Base-by-base conservation (phyloP, 2,329 filamentous ascomycete species). In the Aspergillus sp. region DNA sequence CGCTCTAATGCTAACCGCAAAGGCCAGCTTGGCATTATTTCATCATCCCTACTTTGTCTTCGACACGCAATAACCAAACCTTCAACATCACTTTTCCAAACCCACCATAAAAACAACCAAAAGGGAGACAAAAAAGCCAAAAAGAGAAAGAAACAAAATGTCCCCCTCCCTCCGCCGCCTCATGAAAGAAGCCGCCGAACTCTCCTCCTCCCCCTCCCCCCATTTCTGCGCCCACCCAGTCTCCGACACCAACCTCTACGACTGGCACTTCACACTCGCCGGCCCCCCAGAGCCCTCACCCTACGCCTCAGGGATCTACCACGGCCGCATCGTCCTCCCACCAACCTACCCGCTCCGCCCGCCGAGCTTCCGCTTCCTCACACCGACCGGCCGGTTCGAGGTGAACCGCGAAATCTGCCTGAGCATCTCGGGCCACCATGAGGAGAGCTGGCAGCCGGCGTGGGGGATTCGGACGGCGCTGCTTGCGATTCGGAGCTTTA, bases 211-310 rank as follows among this genome's bases (percentile, higher is more conserved):
- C 32, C 89, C 91, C 5, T 93, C 88, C 2, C 75, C 87, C 42
- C 89, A 95, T 71, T 94, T 91, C 69, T 81, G 85, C 55, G 93
- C 91, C 33, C 76, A 83, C 4, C 93, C 93, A 0, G 65, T 71
- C 33, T 81, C 91, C 49, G 91, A 97, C 62, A 76, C 81, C 29
- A 90, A 97, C 68, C 83, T 98, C 42, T 95, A 95, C 70, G 90
- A 97, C 70, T 98, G 93, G 93, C 93, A 98, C 73, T 98, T 97
- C 71, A 98, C 93, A 0, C 77, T 98, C n/a, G 82, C 85, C 40
- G 93, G 93, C 0, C 90, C 91, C 0, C 91, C 91, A 0, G 75
- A 80, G 29, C 78, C 79, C 12, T 90, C 89, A 0, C 81, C 84
- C 32, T 96, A 90, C 70, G 81, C 82, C 36, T 73, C 76, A 29